Evolutionary conservation across 768 basidiomycete species (phyloP).

Genomic region (Serendipita indica): DNA sequence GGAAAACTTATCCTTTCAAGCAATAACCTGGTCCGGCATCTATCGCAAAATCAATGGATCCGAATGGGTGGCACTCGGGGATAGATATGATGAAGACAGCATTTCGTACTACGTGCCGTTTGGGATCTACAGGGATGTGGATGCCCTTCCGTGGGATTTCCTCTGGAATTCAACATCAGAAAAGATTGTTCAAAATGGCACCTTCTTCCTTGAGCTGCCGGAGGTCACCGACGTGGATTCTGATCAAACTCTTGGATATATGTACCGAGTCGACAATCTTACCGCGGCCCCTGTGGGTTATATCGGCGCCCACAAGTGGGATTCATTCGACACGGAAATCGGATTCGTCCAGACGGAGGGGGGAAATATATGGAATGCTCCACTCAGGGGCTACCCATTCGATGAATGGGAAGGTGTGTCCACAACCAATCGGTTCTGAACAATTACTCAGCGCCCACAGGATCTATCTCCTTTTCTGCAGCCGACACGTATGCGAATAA

Average conservation of each 20-base stretch:
- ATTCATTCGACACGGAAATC: not conserved
- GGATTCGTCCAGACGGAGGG: not conserved
- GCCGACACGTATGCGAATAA: too few species aligned
- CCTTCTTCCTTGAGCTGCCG: not conserved
- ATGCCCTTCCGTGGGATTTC: not conserved
- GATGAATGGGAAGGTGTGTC: not conserved
- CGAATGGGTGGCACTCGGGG: not conserved
- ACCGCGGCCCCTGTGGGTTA: not conserved
- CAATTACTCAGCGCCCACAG: too few species aligned
- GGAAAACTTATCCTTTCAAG: too few species aligned
- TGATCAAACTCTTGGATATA: too few species aligned
- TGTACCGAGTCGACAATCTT: not conserved
- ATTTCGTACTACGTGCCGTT: not conserved
- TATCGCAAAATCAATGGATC: not conserved
- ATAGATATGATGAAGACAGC: not conserved
- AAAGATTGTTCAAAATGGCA: not conserved
- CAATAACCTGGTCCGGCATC: not conserved
- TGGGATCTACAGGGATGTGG: not conserved
- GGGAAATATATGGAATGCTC: not conserved
- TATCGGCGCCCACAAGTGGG: not conserved
- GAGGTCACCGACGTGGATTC: too few species aligned
- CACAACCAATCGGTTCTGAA: too few species aligned
- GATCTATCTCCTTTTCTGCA: too few species aligned
- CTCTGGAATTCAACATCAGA: not conserved
- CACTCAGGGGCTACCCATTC: not conserved